Percentiles rank a stretch among this genome's conserved stretches.
Conservation (phyloP, 306 rosid genomes). For the Mimosa bimucronata region DNA sequence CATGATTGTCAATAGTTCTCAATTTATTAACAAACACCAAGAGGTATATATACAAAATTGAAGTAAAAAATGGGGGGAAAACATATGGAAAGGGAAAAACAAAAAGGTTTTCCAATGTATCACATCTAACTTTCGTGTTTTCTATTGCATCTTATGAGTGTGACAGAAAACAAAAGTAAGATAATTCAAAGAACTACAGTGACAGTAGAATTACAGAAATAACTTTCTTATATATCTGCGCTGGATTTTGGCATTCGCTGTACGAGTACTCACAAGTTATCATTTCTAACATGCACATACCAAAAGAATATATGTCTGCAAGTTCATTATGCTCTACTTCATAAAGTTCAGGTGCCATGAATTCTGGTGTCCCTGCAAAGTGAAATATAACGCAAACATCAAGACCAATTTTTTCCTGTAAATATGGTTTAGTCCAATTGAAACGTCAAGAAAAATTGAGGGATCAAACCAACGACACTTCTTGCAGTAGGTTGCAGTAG, state of each 20-base stretch:
- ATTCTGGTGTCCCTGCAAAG: conserved; percentile 85
- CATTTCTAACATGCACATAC: conserved; percentile 92
- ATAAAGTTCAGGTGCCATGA: conserved; percentile 98
- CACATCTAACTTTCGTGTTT: conserved; percentile 65
- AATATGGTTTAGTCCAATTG: conserved; percentile 10
- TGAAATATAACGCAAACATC: not conserved
- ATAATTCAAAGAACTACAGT: conserved; percentile 9
- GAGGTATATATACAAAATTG: not conserved
- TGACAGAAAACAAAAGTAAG: not conserved
- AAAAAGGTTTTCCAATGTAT: conserved; percentile 20
- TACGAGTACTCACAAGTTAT: conserved; percentile 91
- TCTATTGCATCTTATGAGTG: conserved; percentile 53
- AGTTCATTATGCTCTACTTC: conserved; percentile 91
- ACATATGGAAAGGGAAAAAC: not conserved
- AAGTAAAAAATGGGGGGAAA: not conserved
- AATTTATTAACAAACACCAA: no score
- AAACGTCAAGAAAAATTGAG: conserved; percentile 6
- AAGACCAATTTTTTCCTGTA: not conserved
- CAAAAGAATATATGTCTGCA: conserved; percentile 94
- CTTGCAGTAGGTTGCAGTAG: conserved; percentile 90
- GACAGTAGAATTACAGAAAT: conserved; percentile 67
- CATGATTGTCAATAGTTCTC: no score
- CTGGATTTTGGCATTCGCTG: conserved; percentile 84
- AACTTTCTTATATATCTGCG: conserved; percentile 91
- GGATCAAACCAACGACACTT: conserved; percentile 74